Percentiles rank a stretch among this genome's conserved stretches.
Evolutionary conservation across 495 filamentous ascomycete genomes (phyloP).

Genomic region (Penicillium daleae): DNA sequence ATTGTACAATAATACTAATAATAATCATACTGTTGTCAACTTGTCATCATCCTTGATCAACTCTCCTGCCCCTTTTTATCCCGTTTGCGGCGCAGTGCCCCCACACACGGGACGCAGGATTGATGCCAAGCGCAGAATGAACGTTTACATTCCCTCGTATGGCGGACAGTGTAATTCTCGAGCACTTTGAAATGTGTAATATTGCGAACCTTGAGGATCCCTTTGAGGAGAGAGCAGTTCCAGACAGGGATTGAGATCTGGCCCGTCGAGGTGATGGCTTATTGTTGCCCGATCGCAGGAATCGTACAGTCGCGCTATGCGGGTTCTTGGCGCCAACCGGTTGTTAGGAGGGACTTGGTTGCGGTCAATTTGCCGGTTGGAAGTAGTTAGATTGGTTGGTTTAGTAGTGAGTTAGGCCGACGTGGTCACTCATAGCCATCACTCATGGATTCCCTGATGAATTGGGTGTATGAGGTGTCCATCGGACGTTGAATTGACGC

Average conservation of each 20-base stretch:
- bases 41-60: no score
- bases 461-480: no score
- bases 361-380: conserved; percentile 2
- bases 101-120: conserved; percentile 18
- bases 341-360: conserved; percentile 4
- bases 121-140: conserved; percentile 21
- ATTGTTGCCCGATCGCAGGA: conserved; percentile 19
- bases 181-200: neutral
- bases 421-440: neutral
- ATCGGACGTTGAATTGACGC: conserved; percentile 4
- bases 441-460: no score
- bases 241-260: conserved; percentile 8
- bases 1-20: neutral
- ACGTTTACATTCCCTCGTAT: neutral
- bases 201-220: neutral
- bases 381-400: neutral
- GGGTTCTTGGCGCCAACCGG: conserved; percentile 16
- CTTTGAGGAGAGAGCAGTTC: neutral
- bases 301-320: conserved; percentile 17
- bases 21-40: no score
- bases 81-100: conserved; percentile 23
- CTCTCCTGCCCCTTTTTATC: conserved; percentile 7
- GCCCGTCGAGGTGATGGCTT: neutral
- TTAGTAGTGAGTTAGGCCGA: neutral
- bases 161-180: neutral